These are phyloP conservation scores for Cerioporus squamosus DNA, from an alignment of 1,284 basidiomycete genomes.

Conservation along the genomic window DNA sequence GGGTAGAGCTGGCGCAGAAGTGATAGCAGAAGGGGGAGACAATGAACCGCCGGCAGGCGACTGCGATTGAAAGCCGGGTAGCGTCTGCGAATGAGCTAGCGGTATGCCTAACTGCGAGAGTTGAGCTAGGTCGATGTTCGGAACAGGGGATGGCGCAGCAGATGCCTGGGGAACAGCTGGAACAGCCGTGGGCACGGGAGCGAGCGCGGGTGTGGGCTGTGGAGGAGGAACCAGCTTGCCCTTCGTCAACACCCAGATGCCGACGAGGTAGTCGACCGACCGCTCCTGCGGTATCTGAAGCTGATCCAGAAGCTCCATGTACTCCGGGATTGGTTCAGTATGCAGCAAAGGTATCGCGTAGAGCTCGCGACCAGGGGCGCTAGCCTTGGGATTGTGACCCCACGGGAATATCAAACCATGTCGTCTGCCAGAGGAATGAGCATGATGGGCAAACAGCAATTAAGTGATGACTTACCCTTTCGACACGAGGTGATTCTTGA, in stretches of 20 bases:
- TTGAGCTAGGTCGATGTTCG: constrained; percentile 14
- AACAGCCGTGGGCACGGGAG: neutral
- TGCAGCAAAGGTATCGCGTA: constrained; percentile 86
- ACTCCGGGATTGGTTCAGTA: constrained; percentile 77
- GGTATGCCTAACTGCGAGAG: constrained; percentile 18
- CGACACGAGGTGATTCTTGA: constrained; percentile 72
- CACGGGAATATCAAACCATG: constrained; percentile 89
- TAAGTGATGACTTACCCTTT: constrained; percentile 66
- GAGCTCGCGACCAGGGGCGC: constrained; percentile 81
- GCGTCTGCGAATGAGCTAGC: constrained; percentile 4
- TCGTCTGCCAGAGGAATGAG: constrained; percentile 55
- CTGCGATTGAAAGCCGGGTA: neutral
- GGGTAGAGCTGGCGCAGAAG: neutral
- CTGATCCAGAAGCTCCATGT: constrained; percentile 85
- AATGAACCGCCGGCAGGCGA: neutral
- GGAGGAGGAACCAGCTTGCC: constrained; percentile 62
- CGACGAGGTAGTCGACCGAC: constrained; percentile 70
- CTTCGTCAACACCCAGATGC: constrained; percentile 82
- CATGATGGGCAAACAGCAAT: constrained; percentile 7
- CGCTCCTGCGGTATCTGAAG: constrained; percentile 70
- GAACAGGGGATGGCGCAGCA: constrained; percentile 6
- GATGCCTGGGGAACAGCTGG: constrained; percentile 28
- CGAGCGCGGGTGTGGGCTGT: constrained; percentile 26
- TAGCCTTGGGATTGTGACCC: constrained; percentile 72
- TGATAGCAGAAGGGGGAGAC: neutral